Conservation (phyloP, 2,329 filamentous ascomycete species). For the Fusarium miscanthi region DNA sequence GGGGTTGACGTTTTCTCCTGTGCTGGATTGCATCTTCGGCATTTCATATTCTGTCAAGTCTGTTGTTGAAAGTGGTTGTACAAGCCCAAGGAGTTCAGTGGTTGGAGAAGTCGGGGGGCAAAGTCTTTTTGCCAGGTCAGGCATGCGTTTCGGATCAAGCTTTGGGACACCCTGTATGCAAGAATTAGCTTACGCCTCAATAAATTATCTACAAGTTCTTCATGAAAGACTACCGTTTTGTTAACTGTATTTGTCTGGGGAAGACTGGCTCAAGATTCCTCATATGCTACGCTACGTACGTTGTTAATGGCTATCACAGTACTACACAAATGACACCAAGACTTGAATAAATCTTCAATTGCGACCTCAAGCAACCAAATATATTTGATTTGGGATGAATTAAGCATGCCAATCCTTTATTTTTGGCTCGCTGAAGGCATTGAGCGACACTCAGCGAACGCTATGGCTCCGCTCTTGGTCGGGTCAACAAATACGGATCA, state of each 20-base stretch:
- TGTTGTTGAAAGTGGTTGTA: background rate
- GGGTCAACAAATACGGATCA: background rate
- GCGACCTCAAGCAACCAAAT: background rate
- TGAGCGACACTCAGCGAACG: background rate
- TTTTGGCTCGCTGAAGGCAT: background rate
- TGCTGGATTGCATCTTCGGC: background rate
- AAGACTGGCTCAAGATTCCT: background rate
- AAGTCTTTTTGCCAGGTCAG: background rate
- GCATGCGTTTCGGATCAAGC: background rate
- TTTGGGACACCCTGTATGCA: background rate
- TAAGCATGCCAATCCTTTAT: background rate
- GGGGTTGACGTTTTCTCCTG: background rate
- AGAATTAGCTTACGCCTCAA: background rate
- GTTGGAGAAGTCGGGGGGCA: too few relatives aligned
- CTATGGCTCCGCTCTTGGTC: background rate
- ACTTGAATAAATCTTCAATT: background rate
- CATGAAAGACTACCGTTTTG: background rate
- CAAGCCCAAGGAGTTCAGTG: background rate
- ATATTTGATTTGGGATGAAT: rapidly evolving
- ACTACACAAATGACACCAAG: background rate
- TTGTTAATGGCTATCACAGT: background rate
- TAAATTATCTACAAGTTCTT: too few relatives aligned
- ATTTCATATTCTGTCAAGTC: background rate
- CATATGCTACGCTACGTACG: background rate
- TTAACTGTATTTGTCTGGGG: background rate